A percentile compares a stretch with the other conserved stretches of the same genome.
Conservation (phyloP, 495 filamentous ascomycete genomes). For the Tuber magnatum region DNA sequence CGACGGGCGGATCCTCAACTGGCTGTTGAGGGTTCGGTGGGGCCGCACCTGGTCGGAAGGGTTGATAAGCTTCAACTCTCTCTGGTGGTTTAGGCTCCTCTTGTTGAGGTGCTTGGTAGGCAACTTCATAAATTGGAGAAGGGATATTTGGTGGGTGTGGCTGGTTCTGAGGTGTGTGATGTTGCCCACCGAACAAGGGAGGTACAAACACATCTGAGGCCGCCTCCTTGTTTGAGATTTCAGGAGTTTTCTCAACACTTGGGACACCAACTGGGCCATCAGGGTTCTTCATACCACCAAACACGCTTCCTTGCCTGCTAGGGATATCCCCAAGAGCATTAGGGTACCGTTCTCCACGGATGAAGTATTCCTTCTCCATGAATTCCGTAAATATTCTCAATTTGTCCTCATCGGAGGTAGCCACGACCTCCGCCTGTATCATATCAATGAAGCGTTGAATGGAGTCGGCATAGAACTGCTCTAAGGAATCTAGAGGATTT, state of each 20-base stretch:
- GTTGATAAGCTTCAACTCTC: conserved; percentile 20
- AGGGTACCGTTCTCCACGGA: conserved; percentile 38
- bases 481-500: conserved; percentile 26
- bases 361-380: conserved; percentile 39
- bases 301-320: conserved; percentile 31
- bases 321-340: conserved; percentile 34
- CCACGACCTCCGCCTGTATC: conserved; percentile 36
- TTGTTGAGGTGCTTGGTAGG: conserved; percentile 7
- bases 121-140: background rate
- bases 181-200: background rate
- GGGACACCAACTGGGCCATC: background rate
- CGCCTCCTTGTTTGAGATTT: background rate
- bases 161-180: background rate
- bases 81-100: background rate
- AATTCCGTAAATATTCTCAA: conserved; percentile 37
- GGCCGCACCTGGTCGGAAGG: conserved; percentile 17
- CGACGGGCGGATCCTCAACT: background rate
- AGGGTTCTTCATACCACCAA: background rate
- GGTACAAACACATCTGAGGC: background rate
- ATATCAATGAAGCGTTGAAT: conserved; percentile 38
- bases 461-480: conserved; percentile 36
- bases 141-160: background rate
- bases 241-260: background rate
- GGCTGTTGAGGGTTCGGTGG: background rate
- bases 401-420: conserved; percentile 36